Evolutionary conservation across 176 grass and related monocot species (phyloP), one percentile per base, ranked within the genome.

Genomic region (Ananas comosus): DNA sequence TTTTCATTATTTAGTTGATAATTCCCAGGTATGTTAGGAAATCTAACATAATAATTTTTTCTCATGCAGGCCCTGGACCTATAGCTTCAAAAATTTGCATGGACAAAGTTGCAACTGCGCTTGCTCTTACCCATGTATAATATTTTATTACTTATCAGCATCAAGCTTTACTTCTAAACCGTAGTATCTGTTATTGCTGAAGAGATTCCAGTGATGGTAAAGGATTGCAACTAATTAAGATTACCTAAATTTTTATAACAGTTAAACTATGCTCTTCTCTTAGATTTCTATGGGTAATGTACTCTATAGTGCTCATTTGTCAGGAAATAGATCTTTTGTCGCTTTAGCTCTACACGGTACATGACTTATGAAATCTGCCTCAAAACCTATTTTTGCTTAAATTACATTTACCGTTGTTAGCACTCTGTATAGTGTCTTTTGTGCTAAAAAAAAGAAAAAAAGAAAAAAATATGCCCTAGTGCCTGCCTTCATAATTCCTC

Each of bases 41-140:
- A 24, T 78, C 33, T 42, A 68, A 49, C 4, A 4, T 80, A 75
- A 19, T 33, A 42, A 6, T 42, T 42, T 17, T 54, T 68, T 78
- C 28, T 72, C 9, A 72, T 87, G 67, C 76, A 96, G 92, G 92
- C 13, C 92, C 92, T 19, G 88, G 92, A 58, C 79, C 86, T 64
- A 78, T 73, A 64, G 92, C 86, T 83, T 96, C 92, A 47, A 92
- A 80, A 85, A 87, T 77, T 70, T 96, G 92, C 77, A 96, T 92
- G 49, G 83, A 96, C 77, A 96, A 96, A 92, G 83, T 96, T 69
- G 66, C 70, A 61, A 92, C 88, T 50, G 92, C 92, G 68, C 67
- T 89, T 75, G 73, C 81, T 16, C 81, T 96, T 75, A 76, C 70
- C 24, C 79, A 96, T 81, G 92, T 96, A 96, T 75, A 78, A 18